phyloP scores from a whole-genome alignment of 2,329 filamentous ascomycete genomes.

The Cercospora sojina region DNA sequence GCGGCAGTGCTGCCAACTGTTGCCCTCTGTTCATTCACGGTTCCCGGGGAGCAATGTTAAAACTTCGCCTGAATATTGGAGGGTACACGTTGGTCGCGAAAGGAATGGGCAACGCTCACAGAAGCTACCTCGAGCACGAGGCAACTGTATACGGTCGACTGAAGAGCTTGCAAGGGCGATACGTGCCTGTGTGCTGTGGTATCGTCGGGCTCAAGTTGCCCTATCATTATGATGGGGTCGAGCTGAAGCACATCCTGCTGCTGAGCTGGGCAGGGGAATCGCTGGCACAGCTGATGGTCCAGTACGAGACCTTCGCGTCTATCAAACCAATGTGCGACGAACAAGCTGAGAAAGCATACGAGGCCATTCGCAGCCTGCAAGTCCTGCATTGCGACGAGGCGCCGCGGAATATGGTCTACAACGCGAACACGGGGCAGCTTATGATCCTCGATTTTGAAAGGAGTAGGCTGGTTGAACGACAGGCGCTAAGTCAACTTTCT shows the following conservation, averaged over 20 bases:
- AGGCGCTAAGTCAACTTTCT: slow-evolving; percentile 9
- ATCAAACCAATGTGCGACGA: not conserved
- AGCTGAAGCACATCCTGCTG: slow-evolving; percentile 8
- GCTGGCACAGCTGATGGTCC: not conserved
- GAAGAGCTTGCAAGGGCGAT: slow-evolving; percentile 6
- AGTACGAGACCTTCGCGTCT: not conserved
- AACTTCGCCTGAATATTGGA: not conserved
- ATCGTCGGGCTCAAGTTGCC: not conserved
- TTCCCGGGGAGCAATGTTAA: not conserved
- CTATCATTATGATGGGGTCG: slow-evolving; percentile 1
- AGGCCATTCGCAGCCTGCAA: slow-evolving; percentile 1
- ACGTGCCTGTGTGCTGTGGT: slow-evolving; percentile 9
- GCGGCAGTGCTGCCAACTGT: not conserved
- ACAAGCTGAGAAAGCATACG: not conserved
- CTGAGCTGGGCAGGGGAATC: slow-evolving; percentile 5
- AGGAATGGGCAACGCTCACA: slow-evolving; percentile 4
- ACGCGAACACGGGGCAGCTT: not conserved
- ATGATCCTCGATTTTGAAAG: slow-evolving; percentile 9
- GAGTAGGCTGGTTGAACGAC: slow-evolving; percentile 3
- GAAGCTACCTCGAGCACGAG: slow-evolving; percentile 5
- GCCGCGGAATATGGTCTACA: not conserved
- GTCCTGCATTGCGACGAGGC: not conserved
- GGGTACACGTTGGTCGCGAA: slow-evolving; percentile 5
- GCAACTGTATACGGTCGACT: slow-evolving; percentile 5
- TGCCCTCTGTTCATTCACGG: not conserved